Base-by-base conservation (phyloP, 495 filamentous ascomycete genomes). In the Penicillium paxilli region DNA sequence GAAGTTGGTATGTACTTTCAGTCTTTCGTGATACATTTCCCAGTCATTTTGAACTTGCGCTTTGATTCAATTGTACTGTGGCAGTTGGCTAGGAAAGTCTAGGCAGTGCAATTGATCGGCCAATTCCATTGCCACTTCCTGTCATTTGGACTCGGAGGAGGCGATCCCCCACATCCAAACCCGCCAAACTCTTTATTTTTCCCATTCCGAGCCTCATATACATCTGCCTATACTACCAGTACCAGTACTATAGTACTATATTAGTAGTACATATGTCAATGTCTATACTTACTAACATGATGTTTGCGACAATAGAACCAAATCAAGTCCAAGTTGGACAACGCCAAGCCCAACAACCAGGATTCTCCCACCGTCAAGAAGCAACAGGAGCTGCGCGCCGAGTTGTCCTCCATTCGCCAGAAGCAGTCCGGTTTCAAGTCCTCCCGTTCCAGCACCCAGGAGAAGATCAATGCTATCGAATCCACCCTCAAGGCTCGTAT, bases 371-470 rank as follows among this genome's bases (percentile, higher is more conserved):
- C 77, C 23, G 84, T 79, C 51, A 89, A 92, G 76, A 85, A 83
- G 62, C 88, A 92, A 57, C 83, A 89, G 67, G 90, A 96, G 63
- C 86, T 97, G 42, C 85, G 87, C 57, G 70, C 80, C 33, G 83
- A 95, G 67, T 79, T 88, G 52, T 73, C 74, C 50, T 62, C 76
- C 33, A 95, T 99, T 70, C 84, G 86, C 21, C 80, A 85, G 62
- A 84, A 92, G 76, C 93, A 97, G 71, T 85, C 83, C 48, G 84
- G 80, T 20, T 89, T 90, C 76, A 98, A 98, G 80, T 79, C 83
- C 26, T 82, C 83, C 35, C 85, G 92, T 24, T 80, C 78, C 55
- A 80, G 79, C 66, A 86, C 88, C 65, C 81, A 88, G 51, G 92
- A 96, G 52, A 87, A 92, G 74, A 88, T 98, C 72, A 92, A 89